These are phyloP conservation scores for Nannizziopsis barbatae DNA, from an alignment of 2,329 filamentous ascomycete genomes.

Conservation along the genomic window DNA sequence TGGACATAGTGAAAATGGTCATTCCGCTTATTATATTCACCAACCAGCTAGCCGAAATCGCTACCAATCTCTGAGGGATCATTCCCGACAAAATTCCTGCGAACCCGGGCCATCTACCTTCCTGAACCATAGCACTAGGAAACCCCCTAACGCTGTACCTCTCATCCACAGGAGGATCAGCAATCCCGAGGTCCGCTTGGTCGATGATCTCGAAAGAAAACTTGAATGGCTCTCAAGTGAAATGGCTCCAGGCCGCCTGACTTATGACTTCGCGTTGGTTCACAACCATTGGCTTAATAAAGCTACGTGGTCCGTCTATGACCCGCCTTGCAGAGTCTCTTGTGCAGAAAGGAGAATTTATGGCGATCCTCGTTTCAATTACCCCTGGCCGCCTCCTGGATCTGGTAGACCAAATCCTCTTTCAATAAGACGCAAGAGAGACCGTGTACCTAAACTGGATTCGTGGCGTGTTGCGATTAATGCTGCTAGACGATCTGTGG, in stretches of 20 bases:
- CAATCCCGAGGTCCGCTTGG: slow-evolving; percentile 29
- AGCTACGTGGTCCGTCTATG: slow-evolving; percentile 31
- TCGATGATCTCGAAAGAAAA: slow-evolving; percentile 28
- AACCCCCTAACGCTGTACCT: background rate
- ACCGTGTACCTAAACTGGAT: slow-evolving; percentile 25
- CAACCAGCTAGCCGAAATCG: background rate
- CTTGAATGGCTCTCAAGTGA: slow-evolving; percentile 31
- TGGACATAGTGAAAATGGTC: background rate
- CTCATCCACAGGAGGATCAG: slow-evolving; percentile 17
- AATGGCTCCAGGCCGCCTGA: slow-evolving; percentile 30
- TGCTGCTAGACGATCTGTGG: slow-evolving; percentile 23
- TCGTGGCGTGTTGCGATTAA: slow-evolving; percentile 34
- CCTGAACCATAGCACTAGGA: background rate
- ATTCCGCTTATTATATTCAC: background rate
- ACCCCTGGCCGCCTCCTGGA: slow-evolving; percentile 20
- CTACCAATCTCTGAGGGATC: background rate
- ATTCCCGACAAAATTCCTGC: background rate
- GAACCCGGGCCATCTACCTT: slow-evolving; percentile 5
- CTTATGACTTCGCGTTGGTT: slow-evolving; percentile 31
- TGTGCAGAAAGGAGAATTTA: slow-evolving; percentile 23
- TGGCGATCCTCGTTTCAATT: slow-evolving; percentile 30
- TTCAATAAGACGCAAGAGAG: slow-evolving; percentile 14
- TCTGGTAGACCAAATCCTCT: slow-evolving; percentile 23
- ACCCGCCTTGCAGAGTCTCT: slow-evolving; percentile 29
- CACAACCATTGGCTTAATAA: slow-evolving; percentile 36